Percentiles rank a stretch among this genome's conserved stretches.
phyloP scores from a whole-genome alignment of 75 land plant genomes.

The Larix kaempferi region DNA sequence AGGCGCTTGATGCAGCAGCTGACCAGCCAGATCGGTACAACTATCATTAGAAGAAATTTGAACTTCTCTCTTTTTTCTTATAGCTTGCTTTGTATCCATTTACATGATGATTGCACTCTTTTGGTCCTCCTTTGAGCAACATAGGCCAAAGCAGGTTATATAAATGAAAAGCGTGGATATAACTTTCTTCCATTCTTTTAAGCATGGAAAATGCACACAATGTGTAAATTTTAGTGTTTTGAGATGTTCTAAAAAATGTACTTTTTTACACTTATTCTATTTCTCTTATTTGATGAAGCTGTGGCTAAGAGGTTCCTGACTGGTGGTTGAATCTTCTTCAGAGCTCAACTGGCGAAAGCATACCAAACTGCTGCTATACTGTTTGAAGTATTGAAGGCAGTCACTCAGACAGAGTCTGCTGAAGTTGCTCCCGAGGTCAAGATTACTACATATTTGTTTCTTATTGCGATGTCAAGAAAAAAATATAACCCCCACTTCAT shows the following conservation, averaged over 20 bases:
- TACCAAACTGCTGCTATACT: constrained; percentile 72
- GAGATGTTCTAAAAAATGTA: no score
- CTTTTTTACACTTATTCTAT: background rate
- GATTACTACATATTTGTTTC: background rate
- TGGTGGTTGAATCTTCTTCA: background rate
- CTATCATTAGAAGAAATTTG: no score
- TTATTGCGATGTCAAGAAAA: background rate
- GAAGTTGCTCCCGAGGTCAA: constrained; percentile 50
- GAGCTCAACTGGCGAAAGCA: constrained; percentile 34
- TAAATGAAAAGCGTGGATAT: no score
- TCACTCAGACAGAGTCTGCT: constrained; percentile 44
- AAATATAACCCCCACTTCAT: background rate
- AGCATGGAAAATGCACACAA: no score
- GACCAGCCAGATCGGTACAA: constrained; percentile 81
- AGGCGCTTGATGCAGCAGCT: constrained; percentile 75
- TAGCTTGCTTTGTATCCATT: background rate
- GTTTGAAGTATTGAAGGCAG: constrained; percentile 68
- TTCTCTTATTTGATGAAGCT: background rate
- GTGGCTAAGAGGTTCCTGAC: background rate
- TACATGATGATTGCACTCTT: background rate
- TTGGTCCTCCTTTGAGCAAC: background rate
- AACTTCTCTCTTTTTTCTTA: background rate
- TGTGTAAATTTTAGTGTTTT: no score
- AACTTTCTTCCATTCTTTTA: no score
- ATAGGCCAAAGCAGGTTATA: no score